Percentiles rank a stretch among this genome's conserved stretches.
Conservation (phyloP, 495 filamentous ascomycete genomes). For the Hyaloscypha finlandica region DNA sequence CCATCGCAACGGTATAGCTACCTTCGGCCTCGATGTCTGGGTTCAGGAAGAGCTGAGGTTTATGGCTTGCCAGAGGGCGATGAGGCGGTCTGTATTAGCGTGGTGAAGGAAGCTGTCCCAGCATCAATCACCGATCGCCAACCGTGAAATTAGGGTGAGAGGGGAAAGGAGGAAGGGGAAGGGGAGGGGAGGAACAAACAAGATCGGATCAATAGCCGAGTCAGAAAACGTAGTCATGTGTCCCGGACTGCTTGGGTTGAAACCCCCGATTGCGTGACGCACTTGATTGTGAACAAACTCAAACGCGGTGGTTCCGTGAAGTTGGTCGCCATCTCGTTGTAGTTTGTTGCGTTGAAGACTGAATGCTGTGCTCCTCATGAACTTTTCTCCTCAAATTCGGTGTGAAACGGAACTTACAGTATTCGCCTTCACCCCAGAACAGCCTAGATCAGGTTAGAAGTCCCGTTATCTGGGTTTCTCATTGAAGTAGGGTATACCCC, state of each 20-base stretch:
- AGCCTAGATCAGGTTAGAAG: background rate
- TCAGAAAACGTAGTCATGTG: constrained; percentile 66
- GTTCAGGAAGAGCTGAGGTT: constrained; percentile 58
- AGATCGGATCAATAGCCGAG: constrained; percentile 75
- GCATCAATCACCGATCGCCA: background rate
- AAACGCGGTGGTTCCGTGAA: constrained; percentile 43
- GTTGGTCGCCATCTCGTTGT: constrained; percentile 56
- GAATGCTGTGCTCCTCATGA: background rate
- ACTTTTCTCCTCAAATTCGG: background rate
- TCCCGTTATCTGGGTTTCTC: background rate
- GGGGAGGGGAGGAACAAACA: constrained; percentile 30
- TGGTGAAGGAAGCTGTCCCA: constrained; percentile 56
- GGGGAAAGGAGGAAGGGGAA: background rate
- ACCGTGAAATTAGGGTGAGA: no score
- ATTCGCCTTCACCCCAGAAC: background rate
- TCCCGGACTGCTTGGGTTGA: constrained; percentile 38
- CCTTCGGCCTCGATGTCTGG: constrained; percentile 44
- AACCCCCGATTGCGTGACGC: constrained; percentile 50
- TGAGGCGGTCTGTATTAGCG: constrained; percentile 64
- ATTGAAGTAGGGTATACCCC: constrained; percentile 4
- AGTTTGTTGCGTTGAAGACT: constrained; percentile 43
- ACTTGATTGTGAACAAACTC: constrained; percentile 66
- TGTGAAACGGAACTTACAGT: background rate
- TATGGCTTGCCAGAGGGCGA: constrained; percentile 71
- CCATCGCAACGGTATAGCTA: constrained; percentile 48